Percentiles rank a stretch among this genome's conserved stretches.
Evolutionary conservation across 2,329 filamentous ascomycete genomes (phyloP).

Genomic region (Diaporthe sp.): DNA sequence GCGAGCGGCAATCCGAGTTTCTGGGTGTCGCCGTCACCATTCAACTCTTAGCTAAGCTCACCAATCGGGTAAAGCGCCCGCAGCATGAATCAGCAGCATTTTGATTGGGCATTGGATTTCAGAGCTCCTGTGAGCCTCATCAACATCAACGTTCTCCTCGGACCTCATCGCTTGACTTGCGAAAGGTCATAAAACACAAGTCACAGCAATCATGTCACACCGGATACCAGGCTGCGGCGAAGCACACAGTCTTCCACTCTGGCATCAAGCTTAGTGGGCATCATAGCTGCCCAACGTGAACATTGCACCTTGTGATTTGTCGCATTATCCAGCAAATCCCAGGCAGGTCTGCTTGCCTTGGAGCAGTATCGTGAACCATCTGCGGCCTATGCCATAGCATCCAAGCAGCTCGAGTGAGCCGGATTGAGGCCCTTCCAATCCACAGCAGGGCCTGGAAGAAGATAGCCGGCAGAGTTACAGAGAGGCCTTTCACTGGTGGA

Average conservation of each 20-base stretch:
- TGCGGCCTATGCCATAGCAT: neutral
- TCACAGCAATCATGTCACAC: neutral
- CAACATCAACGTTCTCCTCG: neutral
- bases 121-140: neutral
- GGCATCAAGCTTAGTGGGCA: no score
- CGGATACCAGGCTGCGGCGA: no score
- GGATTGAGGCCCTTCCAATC: no score
- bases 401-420: neutral
- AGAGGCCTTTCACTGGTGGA: neutral
- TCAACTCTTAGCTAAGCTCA: slow-evolving; percentile 26
- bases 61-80: slow-evolving; percentile 19
- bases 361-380: neutral
- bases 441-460: neutral
- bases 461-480: no score
- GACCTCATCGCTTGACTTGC: neutral
- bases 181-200: neutral
- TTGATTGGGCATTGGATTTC: slow-evolving; percentile 22
- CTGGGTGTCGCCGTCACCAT: slow-evolving; percentile 31
- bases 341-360: neutral
- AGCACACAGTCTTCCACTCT: neutral
- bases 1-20: slow-evolving; percentile 9
- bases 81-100: slow-evolving; percentile 22
- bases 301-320: no score
- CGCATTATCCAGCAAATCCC: no score
- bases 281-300: neutral